Evolutionary conservation across 164 flowering plant species (phyloP).

Genomic region (Chloranthus sessilifolius): DNA sequence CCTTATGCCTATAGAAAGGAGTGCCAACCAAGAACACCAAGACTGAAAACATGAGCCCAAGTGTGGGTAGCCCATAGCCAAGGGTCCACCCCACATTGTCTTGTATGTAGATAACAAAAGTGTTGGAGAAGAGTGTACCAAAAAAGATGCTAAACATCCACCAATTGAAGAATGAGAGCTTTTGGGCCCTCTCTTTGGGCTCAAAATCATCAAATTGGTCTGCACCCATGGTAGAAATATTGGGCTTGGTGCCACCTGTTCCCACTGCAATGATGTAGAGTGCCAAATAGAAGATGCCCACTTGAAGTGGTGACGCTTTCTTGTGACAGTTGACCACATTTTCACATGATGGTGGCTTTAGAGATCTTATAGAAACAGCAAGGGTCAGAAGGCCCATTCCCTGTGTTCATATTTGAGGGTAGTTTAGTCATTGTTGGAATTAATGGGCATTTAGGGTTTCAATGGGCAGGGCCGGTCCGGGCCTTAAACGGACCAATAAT

Average conservation of each 20-base stretch:
- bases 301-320: constrained; percentile 32
- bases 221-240: constrained; percentile 64
- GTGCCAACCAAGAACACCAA: constrained; percentile 41
- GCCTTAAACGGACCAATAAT: too few species aligned
- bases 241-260: constrained; percentile 68
- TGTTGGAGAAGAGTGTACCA: constrained; percentile 55
- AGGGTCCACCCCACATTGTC: constrained; percentile 48
- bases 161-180: constrained; percentile 67
- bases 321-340: constrained; percentile 18
- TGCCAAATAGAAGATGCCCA: constrained; percentile 47
- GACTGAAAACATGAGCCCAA: constrained; percentile 34
- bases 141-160: constrained; percentile 56
- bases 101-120: constrained; percentile 51
- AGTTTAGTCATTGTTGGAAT: too few species aligned
- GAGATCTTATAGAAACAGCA: constrained; percentile 33
- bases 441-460: too few species aligned
- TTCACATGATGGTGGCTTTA: constrained; percentile 43
- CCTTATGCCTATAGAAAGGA: constrained; percentile 43
- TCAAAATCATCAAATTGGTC: constrained; percentile 63
- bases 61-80: constrained; percentile 46
- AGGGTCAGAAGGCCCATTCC: constrained; percentile 56
- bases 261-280: constrained; percentile 50
- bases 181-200: constrained; percentile 44
- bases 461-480: too few species aligned
- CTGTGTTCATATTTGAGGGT: constrained; percentile 33